Base-by-base conservation (phyloP, 202 grass and related monocot genomes). In the Elaeis oleifera region DNA sequence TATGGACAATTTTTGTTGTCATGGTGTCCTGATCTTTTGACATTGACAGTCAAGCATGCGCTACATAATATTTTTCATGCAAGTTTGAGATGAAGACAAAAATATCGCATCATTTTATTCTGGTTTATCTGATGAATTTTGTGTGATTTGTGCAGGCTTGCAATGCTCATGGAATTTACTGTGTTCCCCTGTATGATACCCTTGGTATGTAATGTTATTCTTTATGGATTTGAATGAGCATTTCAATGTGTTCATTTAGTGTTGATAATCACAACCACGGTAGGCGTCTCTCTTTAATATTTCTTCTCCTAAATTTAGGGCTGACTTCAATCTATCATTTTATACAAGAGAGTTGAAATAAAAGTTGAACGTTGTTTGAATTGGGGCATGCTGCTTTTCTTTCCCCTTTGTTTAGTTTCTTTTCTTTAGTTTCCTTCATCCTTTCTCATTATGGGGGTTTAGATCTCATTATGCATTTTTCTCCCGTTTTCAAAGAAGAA, bases 131-230 rank as follows among this genome's bases (percentile, higher is more conserved):
- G 36, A 58, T 50, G 56, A 74, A 74, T 56, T 56, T 13, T 66
- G 57, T 74, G 14, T 24, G 56, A 18, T 15, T 18, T 71, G 16
- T 80, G 27, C 79, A 97, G 94, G 88, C 88, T 64, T 92, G 94
- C 82, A 97, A 92, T 78, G 85, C 94, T 70, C 84, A 92, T 82
- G 94, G 94, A 66, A 79, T 97, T 28, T 89, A 84, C 58, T 97
- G 88, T 79, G 94, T 89, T 77, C 94, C 94, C 16, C 74, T 97
- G 49, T 97, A 97, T 64, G 94, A 97, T 67, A 97, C 94, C 27
- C 88, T 97, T 78, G 94, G 94, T 97, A 82, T 61, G 72, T 70
- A 68, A 16, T 60, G 5, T 15, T 69, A 18, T 36, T 16, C 16
- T 69, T 21, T 28, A 44, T 3, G 59, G 18, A 14, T n/a, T 49